A percentile compares a stretch with the other conserved stretches of the same genome.
phyloP scores from a whole-genome alignment of 805 yeast genomes.

The Yarrowia divulgata region DNA sequence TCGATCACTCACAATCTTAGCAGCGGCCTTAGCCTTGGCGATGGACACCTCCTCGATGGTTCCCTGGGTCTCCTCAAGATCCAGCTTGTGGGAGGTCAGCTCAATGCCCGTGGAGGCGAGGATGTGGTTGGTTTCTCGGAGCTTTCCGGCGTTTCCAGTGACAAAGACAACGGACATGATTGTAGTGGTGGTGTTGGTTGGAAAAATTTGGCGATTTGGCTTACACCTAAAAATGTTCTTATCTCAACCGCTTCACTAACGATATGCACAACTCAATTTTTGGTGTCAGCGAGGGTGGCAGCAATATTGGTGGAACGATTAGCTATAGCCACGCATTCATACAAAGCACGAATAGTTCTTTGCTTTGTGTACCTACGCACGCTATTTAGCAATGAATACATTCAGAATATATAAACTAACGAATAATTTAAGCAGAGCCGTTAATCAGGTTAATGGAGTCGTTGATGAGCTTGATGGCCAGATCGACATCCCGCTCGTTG shows the following conservation, averaged over 20 bases:
- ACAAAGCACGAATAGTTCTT: no score
- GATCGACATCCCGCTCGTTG: conserved; percentile 67
- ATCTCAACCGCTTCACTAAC: conserved; percentile 4
- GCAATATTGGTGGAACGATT: no score
- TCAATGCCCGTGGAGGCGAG: conserved; percentile 51
- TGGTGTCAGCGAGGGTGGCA: not conserved
- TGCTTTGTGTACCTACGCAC: no score
- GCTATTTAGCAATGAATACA: not conserved
- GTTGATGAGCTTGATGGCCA: conserved; percentile 57
- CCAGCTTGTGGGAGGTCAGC: conserved; percentile 72
- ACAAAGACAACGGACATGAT: conserved; percentile 45
- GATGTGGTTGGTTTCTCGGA: conserved; percentile 82
- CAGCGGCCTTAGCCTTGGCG: conserved; percentile 80
- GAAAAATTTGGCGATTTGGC: not conserved
- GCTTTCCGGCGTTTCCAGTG: conserved; percentile 88
- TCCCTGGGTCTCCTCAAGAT: conserved; percentile 92
- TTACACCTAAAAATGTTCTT: conserved; percentile 11
- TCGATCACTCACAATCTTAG: conserved; percentile 53
- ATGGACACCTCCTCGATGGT: conserved; percentile 79
- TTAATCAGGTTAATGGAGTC: conserved; percentile 44
- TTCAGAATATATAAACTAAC: not conserved
- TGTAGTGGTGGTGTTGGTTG: conserved; percentile 9
- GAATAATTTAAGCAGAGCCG: conserved; percentile 5
- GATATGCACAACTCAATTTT: conserved; percentile 10
- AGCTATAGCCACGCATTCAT: no score